Percentiles rank a stretch among this genome's conserved stretches.
Evolutionary conservation across 1,284 basidiomycete genomes (phyloP).

Genomic region (Xerocomus minutiporus): DNA sequence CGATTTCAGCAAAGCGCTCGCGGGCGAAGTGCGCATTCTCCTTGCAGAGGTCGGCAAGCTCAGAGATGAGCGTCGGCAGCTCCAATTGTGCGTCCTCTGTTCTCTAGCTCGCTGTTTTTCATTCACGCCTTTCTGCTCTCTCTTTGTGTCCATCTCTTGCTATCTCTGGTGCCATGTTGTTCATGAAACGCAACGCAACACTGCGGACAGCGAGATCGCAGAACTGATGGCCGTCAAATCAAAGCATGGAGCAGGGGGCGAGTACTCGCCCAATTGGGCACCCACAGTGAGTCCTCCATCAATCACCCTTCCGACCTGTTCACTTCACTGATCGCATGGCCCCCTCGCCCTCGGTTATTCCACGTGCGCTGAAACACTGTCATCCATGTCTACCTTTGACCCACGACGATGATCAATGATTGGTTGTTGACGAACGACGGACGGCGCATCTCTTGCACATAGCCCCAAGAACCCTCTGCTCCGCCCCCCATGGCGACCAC

Average conservation of each 20-base stretch:
- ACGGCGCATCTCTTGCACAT: background rate
- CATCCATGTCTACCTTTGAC: background rate
- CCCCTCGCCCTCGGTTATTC: background rate
- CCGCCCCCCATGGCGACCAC: slow-evolving; percentile 33
- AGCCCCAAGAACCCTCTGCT: slow-evolving; percentile 34
- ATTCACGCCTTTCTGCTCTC: background rate
- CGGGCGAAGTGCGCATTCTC: slow-evolving; percentile 54
- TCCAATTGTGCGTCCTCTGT: slow-evolving; percentile 57
- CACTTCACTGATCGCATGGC: background rate
- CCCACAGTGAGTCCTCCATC: slow-evolving; percentile 42
- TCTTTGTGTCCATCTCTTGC: background rate
- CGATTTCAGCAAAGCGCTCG: slow-evolving; percentile 64
- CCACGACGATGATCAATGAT: background rate
- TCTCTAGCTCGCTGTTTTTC: background rate
- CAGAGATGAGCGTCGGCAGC: slow-evolving; percentile 62
- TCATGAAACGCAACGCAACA: background rate
- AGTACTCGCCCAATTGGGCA: slow-evolving; percentile 64
- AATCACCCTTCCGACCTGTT: background rate
- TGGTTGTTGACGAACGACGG: background rate
- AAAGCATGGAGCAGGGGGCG: slow-evolving; percentile 66
- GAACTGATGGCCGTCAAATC: slow-evolving; percentile 72
- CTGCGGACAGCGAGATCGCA: slow-evolving; percentile 56
- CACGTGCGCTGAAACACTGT: background rate
- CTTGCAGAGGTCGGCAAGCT: slow-evolving; percentile 71
- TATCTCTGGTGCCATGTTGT: background rate